These are phyloP conservation scores for Boletus speciosus DNA, from an alignment of 768 basidiomycete genomes.

Conservation along the genomic window DNA sequence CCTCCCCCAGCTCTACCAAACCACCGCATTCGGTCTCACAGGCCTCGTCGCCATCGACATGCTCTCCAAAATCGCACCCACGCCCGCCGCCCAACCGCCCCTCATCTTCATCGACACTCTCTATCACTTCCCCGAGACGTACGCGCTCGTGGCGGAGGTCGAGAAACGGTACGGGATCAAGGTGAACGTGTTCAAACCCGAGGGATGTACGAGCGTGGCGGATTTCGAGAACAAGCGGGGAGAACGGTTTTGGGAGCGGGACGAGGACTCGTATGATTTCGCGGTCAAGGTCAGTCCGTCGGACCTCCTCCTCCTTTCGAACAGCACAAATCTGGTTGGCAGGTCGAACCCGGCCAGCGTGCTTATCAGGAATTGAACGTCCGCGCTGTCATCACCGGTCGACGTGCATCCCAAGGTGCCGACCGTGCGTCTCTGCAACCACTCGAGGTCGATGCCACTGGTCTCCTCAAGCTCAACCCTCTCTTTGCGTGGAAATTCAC, in stretches of 20 bases:
- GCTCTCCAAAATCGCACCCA: conserved; percentile 74
- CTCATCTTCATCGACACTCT: conserved; percentile 96
- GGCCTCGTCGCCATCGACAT: conserved; percentile 93
- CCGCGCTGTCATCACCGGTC: conserved; percentile 89
- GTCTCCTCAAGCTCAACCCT: conserved; percentile 92
- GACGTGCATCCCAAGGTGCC: conserved; percentile 91
- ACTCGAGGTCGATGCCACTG: conserved; percentile 86
- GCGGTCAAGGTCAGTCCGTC: conserved; percentile 69
- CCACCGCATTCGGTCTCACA: conserved; percentile 95
- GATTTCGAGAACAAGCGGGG: conserved; percentile 84
- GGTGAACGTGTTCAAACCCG: conserved; percentile 77
- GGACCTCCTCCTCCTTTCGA: too few relatives aligned
- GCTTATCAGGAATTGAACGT: conserved; percentile 81
- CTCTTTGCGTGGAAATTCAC: conserved; percentile 85
- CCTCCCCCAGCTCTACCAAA: conserved; percentile 82
- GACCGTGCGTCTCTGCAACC: conserved; percentile 79
- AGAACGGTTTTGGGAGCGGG: conserved; percentile 77
- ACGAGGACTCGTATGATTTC: conserved; percentile 88
- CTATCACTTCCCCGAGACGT: conserved; percentile 93
- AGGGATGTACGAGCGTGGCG: conserved; percentile 56
- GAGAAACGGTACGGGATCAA: conserved; percentile 67
- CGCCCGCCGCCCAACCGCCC: conserved; percentile 52
- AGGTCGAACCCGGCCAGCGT: conserved; percentile 92
- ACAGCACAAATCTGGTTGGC: neutral
- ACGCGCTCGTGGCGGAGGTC: conserved; percentile 83